Evolutionary conservation across 805 yeast species (phyloP), one percentile per base, ranked within the genome.

Genomic region (Pichia exigua): DNA sequence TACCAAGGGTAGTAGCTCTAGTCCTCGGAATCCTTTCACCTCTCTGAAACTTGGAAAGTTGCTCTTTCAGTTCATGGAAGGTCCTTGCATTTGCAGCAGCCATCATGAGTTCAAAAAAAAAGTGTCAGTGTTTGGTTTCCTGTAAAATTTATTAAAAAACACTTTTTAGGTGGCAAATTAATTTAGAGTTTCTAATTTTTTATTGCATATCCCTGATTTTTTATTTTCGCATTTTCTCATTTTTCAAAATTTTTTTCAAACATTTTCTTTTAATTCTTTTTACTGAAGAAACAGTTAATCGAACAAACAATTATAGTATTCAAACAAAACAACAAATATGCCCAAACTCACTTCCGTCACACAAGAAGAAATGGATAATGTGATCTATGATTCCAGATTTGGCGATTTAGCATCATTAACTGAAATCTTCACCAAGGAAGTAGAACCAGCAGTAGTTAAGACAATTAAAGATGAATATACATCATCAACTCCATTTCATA

Each of bases 321-420:
- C 15, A 10, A 28, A 17, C 4, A 20, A 11, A 32, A 5, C 18
- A 38, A 55, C 45, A 13, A 65, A 5, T 7, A 24, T 65, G 70
- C 44, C 55, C 2, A 61, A 61, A 51, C 56, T 63, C n/a, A 54
- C 61, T 7, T 46, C 48, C 10, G 69, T 79, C 38, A 66, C 76
- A 7, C 87, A 81, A 63, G 96, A 90, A 58, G 95, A 90, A 59
- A 82, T 81, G 72, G 96, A 87, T 56, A 83, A 85, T 47, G 79
- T 91, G 51, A 75, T 90, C 46, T 82, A 82, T 52, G 95, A 88
- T 61, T 88, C 96, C 43, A 79, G 99, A 65, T 82, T 76, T 32
- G 97, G 97, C 8, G 98, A 92, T 60, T 66, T 89, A 44, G 95
- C 85, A 44, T 77, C 86, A 0, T 68, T 94, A 50, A 74, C 78